These are phyloP conservation scores for Aphanomyces astaci DNA, from an alignment of 352 stramenopile genomes.

Conservation along the genomic window DNA sequence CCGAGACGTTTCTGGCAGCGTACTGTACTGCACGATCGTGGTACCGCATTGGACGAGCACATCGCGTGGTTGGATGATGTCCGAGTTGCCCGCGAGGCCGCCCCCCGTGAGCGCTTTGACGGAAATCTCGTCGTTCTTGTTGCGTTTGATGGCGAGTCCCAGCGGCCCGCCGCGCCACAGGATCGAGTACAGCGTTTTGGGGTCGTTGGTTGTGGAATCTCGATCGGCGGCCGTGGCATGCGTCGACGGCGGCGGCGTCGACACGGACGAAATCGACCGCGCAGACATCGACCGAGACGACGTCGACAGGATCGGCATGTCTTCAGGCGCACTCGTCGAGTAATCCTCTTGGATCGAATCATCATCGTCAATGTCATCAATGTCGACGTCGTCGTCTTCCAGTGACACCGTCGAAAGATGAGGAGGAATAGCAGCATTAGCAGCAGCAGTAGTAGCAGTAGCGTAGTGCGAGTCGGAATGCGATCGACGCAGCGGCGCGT, in stretches of 20 bases:
- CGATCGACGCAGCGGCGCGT: neutral
- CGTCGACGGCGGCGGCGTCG: neutral
- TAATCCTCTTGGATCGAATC: conserved; percentile 1
- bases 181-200: conserved; percentile 45
- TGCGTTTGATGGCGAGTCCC: conserved; percentile 71
- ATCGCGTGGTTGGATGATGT: conserved; percentile 21
- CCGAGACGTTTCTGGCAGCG: conserved; percentile 8
- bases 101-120: conserved; percentile 22
- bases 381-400: neutral
- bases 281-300: neutral
- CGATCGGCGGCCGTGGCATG: neutral
- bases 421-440: neutral
- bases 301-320: neutral
- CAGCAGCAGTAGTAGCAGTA: neutral
- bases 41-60: conserved; percentile 15
- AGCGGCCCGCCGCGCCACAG: conserved; percentile 70
- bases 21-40: conserved; percentile 5
- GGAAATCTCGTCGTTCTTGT: conserved; percentile 18
- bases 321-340: conserved; percentile 8
- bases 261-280: neutral
- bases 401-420: neutral
- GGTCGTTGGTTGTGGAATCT: too few relatives aligned
- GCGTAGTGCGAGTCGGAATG: neutral
- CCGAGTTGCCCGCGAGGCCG: conserved; percentile 15
- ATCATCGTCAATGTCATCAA: conserved; percentile 2